Conservation (phyloP, 129 eudicot genomes). For the Sambucus nigra region DNA sequence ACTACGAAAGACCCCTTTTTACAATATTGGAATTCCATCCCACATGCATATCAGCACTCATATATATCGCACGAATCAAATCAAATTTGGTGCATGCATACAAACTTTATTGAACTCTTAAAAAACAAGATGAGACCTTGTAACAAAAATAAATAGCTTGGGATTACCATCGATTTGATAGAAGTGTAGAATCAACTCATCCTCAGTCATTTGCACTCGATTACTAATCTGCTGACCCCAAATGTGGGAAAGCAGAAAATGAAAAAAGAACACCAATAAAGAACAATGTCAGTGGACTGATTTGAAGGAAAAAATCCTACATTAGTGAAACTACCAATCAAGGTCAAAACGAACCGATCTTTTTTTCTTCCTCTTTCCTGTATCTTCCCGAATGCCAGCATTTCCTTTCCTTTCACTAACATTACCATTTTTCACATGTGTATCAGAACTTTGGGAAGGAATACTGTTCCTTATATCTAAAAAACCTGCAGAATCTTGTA, state of each 20-base stretch:
- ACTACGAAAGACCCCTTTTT: too few species aligned
- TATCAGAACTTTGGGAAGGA: constrained; percentile 27
- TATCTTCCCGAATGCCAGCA: constrained; percentile 30
- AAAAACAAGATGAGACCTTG: too few species aligned
- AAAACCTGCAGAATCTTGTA: constrained; percentile 55
- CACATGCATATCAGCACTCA: too few species aligned
- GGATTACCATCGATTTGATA: constrained; percentile 87
- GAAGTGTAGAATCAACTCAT: constrained; percentile 78
- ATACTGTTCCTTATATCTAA: constrained; percentile 22
- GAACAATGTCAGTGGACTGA: too few species aligned
- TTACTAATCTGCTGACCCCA: constrained; percentile 39
- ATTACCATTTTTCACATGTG: constrained; percentile 12
- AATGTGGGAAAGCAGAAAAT: constrained; percentile 7
- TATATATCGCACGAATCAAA: too few species aligned
- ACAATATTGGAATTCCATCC: too few species aligned
- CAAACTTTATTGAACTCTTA: too few species aligned
- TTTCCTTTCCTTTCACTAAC: constrained; percentile 19
- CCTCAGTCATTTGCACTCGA: constrained; percentile 88
- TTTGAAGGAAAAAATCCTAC: neutral
- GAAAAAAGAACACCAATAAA: neutral
- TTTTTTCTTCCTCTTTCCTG: constrained; percentile 54
- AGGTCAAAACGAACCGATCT: constrained; percentile 33
- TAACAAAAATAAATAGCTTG: neutral
- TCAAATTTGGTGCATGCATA: too few species aligned
- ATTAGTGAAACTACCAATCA: neutral